These are phyloP conservation scores for Viridothelium virens DNA, from an alignment of 495 filamentous ascomycete genomes.

Conservation along the genomic window DNA sequence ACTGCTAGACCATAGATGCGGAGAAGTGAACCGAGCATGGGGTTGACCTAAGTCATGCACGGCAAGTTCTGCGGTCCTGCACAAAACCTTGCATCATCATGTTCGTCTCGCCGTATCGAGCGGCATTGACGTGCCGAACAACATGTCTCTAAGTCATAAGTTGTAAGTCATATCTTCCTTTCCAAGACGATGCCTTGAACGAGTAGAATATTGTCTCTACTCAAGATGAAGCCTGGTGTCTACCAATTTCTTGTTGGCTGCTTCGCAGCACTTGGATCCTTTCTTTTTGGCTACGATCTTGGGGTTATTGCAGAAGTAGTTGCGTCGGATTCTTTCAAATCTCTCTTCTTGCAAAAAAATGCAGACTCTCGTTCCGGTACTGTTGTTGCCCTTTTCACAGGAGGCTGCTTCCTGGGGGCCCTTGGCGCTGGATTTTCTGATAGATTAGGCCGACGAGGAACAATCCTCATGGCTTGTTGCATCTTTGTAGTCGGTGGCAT, in stretches of 20 bases:
- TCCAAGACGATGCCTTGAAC: background rate
- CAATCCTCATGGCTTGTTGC: slow-evolving; percentile 36
- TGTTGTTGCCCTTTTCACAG: slow-evolving; percentile 40
- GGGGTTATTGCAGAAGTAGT: slow-evolving; percentile 39
- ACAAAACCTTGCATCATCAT: background rate
- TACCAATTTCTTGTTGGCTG: slow-evolving; percentile 27
- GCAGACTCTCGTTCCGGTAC: slow-evolving; percentile 27
- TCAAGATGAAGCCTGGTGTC: slow-evolving; percentile 20
- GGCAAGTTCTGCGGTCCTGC: background rate
- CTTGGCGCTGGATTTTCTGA: slow-evolving; percentile 23
- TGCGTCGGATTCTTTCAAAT: slow-evolving; percentile 32
- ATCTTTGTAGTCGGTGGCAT: slow-evolving; percentile 39
- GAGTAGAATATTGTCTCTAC: background rate
- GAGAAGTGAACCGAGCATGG: background rate
- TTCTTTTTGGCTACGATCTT: slow-evolving; percentile 26
- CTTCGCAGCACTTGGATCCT: slow-evolving; percentile 25
- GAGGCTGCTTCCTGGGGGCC: slow-evolving; percentile 30
- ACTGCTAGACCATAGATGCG: background rate
- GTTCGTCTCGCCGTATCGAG: background rate
- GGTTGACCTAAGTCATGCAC: background rate
- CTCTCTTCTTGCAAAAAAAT: slow-evolving; percentile 22
- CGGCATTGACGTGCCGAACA: slow-evolving; percentile 8
- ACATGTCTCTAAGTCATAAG: background rate
- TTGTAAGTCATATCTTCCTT: background rate
- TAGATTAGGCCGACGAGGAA: slow-evolving; percentile 27